Percentiles rank a stretch among this genome's conserved stretches.
phyloP scores from a whole-genome alignment of 108 stramenopile genomes.

The Heterococcus sp. region DNA sequence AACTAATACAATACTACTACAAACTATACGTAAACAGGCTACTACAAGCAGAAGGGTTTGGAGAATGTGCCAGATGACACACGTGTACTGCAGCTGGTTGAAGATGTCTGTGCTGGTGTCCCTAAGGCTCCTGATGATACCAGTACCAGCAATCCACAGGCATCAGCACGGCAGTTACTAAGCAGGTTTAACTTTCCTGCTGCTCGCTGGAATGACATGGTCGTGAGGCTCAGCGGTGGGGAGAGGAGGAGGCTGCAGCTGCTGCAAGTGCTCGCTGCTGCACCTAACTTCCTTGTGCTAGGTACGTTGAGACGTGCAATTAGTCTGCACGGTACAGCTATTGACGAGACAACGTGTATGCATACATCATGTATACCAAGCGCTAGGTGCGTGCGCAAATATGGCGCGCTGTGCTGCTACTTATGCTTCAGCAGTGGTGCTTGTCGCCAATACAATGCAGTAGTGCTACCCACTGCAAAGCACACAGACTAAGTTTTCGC shows the following conservation, averaged over 20 bases:
- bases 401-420: no score
- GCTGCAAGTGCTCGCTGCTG: constrained; percentile 33
- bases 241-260: constrained; percentile 55
- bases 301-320: neutral
- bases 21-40: no score
- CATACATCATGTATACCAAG: no score
- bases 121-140: neutral
- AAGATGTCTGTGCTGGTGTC: constrained; percentile 4
- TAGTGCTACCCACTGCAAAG: no score
- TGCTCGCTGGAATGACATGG: constrained; percentile 44
- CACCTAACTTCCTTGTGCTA: constrained; percentile 48
- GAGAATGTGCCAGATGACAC: constrained; percentile 21
- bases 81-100: constrained; percentile 26
- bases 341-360: no score
- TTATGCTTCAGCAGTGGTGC: no score
- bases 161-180: constrained; percentile 12
- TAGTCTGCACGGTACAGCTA: no score
- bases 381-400: no score
- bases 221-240: constrained; percentile 48
- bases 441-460: no score
- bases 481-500: no score
- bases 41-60: constrained; percentile 46
- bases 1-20: no score
- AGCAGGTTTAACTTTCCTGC: constrained; percentile 50
- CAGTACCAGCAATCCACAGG: neutral